Evolutionary conservation across 2,329 filamentous ascomycete genomes (phyloP).

Genomic region (Trichoderma guizhouense): DNA sequence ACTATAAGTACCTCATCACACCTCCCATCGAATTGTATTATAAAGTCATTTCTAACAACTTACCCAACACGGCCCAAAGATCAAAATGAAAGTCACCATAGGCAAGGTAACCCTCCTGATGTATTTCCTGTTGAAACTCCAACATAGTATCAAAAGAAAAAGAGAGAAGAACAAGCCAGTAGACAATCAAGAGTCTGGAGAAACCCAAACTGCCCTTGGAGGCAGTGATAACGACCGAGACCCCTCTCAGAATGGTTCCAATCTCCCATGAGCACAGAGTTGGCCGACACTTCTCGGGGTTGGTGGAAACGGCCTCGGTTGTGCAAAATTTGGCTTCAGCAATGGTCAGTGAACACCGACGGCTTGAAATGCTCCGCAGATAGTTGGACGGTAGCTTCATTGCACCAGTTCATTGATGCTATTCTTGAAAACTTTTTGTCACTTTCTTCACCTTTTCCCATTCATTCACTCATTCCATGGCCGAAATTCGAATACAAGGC

Average conservation of each 20-base stretch:
- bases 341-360: no score
- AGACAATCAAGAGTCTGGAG: neutral
- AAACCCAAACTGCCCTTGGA: neutral
- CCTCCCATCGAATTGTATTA: neutral
- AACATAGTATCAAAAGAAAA: neutral
- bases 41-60: neutral
- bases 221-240: neutral
- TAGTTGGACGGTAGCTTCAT: neutral
- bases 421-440: neutral
- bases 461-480: neutral
- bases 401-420: neutral
- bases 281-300: neutral
- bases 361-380: neutral
- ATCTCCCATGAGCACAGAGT: neutral
- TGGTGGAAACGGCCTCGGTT: neutral
- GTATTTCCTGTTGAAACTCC: neutral
- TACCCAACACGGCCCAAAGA: neutral
- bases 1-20: neutral
- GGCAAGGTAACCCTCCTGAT: neutral
- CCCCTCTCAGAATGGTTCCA: neutral
- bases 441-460: neutral
- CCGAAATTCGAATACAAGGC: neutral
- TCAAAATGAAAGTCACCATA: neutral
- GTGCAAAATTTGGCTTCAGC: neutral
- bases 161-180: neutral